Evolutionary conservation across 2,329 filamentous ascomycete genomes (phyloP).

Genomic region (Monilinia aucupariae): DNA sequence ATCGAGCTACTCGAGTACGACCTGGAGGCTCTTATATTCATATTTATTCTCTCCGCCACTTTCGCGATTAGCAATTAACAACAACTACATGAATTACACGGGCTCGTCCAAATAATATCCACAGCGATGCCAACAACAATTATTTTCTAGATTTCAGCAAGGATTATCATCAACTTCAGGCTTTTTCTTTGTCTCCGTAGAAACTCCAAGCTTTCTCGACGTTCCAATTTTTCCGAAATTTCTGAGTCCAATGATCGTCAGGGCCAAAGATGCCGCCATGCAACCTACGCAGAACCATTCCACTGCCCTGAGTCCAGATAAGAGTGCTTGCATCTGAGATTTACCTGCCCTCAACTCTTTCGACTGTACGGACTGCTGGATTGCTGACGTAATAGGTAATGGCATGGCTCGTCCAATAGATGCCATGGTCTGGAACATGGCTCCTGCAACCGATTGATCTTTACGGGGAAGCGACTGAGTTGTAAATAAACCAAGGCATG

Average conservation of each 20-base stretch:
- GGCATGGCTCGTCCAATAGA: conserved; percentile 62
- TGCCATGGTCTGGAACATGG: conserved; percentile 60
- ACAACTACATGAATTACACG: too few species aligned
- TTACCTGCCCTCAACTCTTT: conserved; percentile 37
- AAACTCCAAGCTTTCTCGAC: conserved; percentile 27
- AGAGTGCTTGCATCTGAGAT: conserved; percentile 11
- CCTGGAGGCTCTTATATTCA: too few species aligned
- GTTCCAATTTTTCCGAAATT: conserved; percentile 32
- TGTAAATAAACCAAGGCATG: conserved; percentile 60
- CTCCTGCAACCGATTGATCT: conserved; percentile 63
- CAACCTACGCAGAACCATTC: conserved; percentile 29
- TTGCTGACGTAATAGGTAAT: conserved; percentile 57
- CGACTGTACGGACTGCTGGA: conserved; percentile 59
- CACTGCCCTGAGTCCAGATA: conserved; percentile 25
- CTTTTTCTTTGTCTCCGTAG: too few species aligned
- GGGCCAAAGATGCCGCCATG: conserved; percentile 19
- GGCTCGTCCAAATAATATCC: too few species aligned
- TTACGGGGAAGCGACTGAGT: conserved; percentile 55
- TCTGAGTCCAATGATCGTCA: conserved; percentile 18
- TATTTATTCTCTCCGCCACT: too few species aligned
- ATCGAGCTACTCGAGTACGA: too few species aligned
- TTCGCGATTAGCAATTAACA: too few species aligned
- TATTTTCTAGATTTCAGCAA: neutral
- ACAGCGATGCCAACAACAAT: too few species aligned
- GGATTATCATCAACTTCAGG: neutral